Evolutionary conservation across 176 grass and related monocot species (phyloP), one percentile per base, ranked within the genome.

Genomic region (Stipa capillata): DNA sequence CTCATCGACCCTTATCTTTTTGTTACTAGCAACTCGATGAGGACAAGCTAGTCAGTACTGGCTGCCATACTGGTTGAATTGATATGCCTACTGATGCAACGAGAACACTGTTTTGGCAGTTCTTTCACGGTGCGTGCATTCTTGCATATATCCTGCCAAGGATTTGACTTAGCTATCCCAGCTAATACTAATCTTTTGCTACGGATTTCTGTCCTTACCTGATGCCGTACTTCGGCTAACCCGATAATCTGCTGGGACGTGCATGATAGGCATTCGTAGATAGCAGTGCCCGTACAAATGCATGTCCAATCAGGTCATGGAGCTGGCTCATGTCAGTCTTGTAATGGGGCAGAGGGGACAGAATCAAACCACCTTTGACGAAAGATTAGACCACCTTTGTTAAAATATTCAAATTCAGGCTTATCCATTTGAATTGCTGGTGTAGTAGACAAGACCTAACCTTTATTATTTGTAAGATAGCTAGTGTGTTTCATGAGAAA

Each of bases 1-100:
- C 75, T 74, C 80, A 24, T 51, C 1, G 51, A 79, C 76, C 40
- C 24, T 27, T 73, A 75, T 75, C 69, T 44, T 74, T 35, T 44
- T 79, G 58, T 73, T 51, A 84, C 51, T 58, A 39, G 69, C 35
- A 69, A 69, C 18, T 80, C 34, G 82, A 85, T 80, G 82, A 85
- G 76, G 52, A 70, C 70, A 80, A 45, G 35, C 61, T 61, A 55
- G 50, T 60, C 59, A 25, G 40, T 48, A 82, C 51, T 69, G 23
- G 42, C 44, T 63, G 61, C 43, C 69, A 80, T 69, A 33, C 29
- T 29, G 35, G 62, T 80, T 80, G 76, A 88, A 80, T 34, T 43
- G 6, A 37, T 68, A 60, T 60, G 11, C 44, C 68, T 83, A 53
- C 17, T 74, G 81, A 84, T 72, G 69, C 65, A 67, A 75, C 35